Evolutionary conservation across 768 basidiomycete genomes (phyloP), one percentile per base, ranked within the genome.

Genomic region (Amanita rimosa): DNA sequence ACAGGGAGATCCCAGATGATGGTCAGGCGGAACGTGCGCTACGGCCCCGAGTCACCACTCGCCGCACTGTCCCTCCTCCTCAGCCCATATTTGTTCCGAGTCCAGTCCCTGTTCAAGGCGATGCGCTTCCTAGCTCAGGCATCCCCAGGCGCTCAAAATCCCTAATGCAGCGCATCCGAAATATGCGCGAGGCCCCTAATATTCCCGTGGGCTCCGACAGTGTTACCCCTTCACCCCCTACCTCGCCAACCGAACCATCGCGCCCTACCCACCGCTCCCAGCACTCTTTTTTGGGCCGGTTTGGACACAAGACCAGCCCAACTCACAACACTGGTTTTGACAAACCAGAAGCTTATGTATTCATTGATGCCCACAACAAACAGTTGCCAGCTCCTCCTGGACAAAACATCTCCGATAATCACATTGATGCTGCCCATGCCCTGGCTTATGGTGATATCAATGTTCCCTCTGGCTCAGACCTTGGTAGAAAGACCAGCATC

Each of bases 181-280:
- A 81, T 65, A 90, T 91, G 86, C 81, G 88, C 31, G 88, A 91
- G 57, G 68, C 81, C 7, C 88, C 88, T 8, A 91, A 90, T 53
- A 80, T 90, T 1, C 88, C 88, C 13, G 74, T 85, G n/a, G 61
- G 60, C 26, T 63, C 68, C 26, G 71, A 72, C 40, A 63, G 67
- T 27, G 62, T 67, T 19, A 67, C 67, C 6, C 69, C 74, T 0
- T 72, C 69, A 19, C 61, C 62, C 7, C 62, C 66, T 55, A 68
- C 62, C 54, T 63, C 67, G 11, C 51, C 59, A 3, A 17, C 53
- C 14, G 57, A 60, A 29, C 38, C 59, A 43, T 47, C 62, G 27
- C 78, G 83, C 10, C 83, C 78, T n/a, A 81, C 81, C 1, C 84
- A 89, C 60, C 76, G 78, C 40, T 60, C 77, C 22, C 84, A 86